Conservation (phyloP, 2,329 filamentous ascomycete species). For the Ascosphaera pollenicola region DNA sequence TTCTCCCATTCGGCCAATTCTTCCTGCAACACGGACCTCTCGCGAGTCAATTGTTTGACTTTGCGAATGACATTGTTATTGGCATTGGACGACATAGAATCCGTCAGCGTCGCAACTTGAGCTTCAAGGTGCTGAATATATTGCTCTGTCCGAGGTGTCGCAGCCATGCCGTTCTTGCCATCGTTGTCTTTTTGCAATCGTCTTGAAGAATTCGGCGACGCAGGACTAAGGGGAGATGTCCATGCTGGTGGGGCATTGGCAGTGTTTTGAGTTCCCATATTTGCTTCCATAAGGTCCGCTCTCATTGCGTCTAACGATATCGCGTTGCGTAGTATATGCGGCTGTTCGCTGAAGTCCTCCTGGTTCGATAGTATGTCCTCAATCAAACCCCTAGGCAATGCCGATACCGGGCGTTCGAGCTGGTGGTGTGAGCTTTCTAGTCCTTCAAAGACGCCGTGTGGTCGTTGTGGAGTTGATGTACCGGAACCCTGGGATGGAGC, state of each 20-base stretch:
- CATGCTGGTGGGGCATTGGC: not conserved
- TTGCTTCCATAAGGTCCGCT: not conserved
- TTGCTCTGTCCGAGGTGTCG: not conserved
- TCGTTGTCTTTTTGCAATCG: not conserved
- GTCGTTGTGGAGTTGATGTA: not conserved
- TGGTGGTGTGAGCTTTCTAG: not conserved
- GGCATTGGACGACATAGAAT: conserved; percentile 19
- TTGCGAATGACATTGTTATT: conserved; percentile 15
- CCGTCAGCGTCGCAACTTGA: conserved; percentile 20
- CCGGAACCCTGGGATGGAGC: not conserved
- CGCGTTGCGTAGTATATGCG: not conserved
- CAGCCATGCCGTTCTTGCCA: not conserved
- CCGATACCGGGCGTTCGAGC: not conserved
- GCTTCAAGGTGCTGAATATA: conserved; percentile 29
- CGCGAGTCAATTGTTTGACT: conserved; percentile 14
- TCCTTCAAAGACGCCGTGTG: not conserved
- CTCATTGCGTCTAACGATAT: not conserved
- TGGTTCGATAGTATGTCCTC: not conserved
- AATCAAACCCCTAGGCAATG: not conserved
- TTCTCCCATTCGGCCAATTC: conserved; percentile 12
- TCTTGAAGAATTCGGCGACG: not conserved
- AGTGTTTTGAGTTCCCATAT: not conserved
- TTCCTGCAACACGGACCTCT: conserved; percentile 13
- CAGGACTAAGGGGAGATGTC: not conserved
- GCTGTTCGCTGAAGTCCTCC: not conserved